A percentile compares a stretch with the other conserved stretches of the same genome.
Conservation (phyloP, 2,329 filamentous ascomycete species). For the Colletotrichum cuscutae region DNA sequence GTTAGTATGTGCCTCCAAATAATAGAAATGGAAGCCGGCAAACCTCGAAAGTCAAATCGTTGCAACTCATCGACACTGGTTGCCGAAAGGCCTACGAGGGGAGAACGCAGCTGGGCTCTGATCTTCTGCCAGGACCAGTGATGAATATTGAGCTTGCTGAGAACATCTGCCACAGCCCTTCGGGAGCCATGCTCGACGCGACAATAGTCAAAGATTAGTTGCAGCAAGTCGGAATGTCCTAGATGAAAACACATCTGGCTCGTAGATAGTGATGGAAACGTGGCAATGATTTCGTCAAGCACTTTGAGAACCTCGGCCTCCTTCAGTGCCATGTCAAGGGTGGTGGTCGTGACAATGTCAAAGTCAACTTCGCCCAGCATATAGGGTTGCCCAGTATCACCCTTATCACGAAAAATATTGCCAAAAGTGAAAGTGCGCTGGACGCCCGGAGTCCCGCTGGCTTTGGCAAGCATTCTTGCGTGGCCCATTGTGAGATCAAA, state of each 20-base stretch:
- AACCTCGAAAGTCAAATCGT: constrained; percentile 89
- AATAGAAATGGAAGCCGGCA: constrained; percentile 33
- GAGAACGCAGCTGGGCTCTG: constrained; percentile 82
- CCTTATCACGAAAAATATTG: constrained; percentile 83
- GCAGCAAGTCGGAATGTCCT: constrained; percentile 87
- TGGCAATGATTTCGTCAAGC: constrained; percentile 86
- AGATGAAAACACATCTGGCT: constrained; percentile 88
- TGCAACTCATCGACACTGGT: constrained; percentile 92
- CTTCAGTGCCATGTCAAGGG: constrained; percentile 84
- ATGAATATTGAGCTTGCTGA: constrained; percentile 88
- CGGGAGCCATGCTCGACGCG: constrained; percentile 77
- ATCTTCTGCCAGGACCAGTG: constrained; percentile 87
- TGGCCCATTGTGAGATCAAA: constrained; percentile 92
- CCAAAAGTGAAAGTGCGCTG: constrained; percentile 89
- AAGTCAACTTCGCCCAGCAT: constrained; percentile 94
- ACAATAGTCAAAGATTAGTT: constrained; percentile 91
- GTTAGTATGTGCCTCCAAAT: neutral
- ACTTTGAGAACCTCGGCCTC: constrained; percentile 96
- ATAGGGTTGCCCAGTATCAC: constrained; percentile 82
- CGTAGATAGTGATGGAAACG: constrained; percentile 79
- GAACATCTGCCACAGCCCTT: constrained; percentile 79
- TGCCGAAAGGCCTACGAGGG: constrained; percentile 82
- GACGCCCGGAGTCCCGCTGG: constrained; percentile 67
- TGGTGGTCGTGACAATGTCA: constrained; percentile 89
- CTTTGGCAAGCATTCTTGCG: constrained; percentile 83